Percentiles rank a stretch among this genome's conserved stretches.
Evolutionary conservation across 345 rosid genomes (phyloP).

Genomic region (Hevea brasiliensis): DNA sequence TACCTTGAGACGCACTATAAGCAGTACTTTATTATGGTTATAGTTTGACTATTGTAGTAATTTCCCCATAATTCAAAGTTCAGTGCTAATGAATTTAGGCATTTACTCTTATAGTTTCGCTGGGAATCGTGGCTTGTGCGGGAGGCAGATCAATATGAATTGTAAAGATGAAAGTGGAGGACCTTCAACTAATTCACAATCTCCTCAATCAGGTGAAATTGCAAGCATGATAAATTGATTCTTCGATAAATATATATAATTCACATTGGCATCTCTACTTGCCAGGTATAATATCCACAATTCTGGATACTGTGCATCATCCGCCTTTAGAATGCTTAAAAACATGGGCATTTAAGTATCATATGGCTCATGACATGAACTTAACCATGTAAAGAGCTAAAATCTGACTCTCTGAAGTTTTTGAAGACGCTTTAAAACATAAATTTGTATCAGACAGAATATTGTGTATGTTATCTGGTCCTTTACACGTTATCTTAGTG

Average conservation of each 20-base stretch:
- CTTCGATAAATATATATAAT: slow-evolving; percentile 4
- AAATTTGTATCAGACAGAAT: slow-evolving; percentile 4
- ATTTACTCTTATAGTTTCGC: slow-evolving; percentile 53
- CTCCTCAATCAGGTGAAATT: slow-evolving; percentile 55
- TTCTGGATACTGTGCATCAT: not conserved
- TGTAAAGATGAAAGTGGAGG: slow-evolving; percentile 62
- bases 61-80: slow-evolving; percentile 5
- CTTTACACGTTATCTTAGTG: not conserved
- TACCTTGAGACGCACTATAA: not conserved
- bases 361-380: not conserved
- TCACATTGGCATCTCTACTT: not conserved
- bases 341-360: not conserved
- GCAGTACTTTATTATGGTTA: not conserved
- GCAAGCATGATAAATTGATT: slow-evolving; percentile 4
- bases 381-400: not conserved
- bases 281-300: slow-evolving; percentile 1
- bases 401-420: slow-evolving; percentile 4
- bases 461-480: not conserved
- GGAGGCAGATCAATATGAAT: slow-evolving; percentile 61
- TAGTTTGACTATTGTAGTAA: not conserved
- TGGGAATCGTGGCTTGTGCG: slow-evolving; percentile 83
- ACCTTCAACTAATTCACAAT: slow-evolving; percentile 38
- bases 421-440: not conserved
- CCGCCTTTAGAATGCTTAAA: not conserved
- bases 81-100: slow-evolving; percentile 2